Percentiles rank a stretch among this genome's conserved stretches.
phyloP scores from a whole-genome alignment of 768 basidiomycete species.

The Boletus sp. region DNA sequence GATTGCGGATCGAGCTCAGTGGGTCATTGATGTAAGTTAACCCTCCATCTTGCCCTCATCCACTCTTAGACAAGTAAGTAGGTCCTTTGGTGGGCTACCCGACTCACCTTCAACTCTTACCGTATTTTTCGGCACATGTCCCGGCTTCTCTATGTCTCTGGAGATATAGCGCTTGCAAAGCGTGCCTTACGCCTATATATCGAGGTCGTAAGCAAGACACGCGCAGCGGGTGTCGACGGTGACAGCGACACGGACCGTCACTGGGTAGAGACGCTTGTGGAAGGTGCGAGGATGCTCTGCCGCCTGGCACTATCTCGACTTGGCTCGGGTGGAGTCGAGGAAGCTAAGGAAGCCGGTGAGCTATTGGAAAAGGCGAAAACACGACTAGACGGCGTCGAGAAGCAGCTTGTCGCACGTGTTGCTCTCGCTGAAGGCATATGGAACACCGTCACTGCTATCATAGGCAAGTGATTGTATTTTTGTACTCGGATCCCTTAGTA shows the following conservation, averaged over 20 bases:
- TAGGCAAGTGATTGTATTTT: constrained; percentile 45
- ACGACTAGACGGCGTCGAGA: constrained; percentile 48
- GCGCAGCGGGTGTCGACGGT: constrained; percentile 45
- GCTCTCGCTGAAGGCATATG: constrained; percentile 73
- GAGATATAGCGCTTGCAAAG: constrained; percentile 61
- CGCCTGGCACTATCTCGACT: constrained; percentile 41
- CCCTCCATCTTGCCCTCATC: background rate
- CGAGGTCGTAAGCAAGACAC: constrained; percentile 81
- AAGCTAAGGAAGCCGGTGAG: constrained; percentile 59
- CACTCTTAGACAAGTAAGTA: constrained; percentile 29
- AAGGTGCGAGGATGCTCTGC: constrained; percentile 78
- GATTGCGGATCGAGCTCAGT: constrained; percentile 59
- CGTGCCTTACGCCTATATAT: constrained; percentile 80
- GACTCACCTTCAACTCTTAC: constrained; percentile 91
- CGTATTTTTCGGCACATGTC: constrained; percentile 83
- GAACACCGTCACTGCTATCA: constrained; percentile 62
- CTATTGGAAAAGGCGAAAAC: constrained; percentile 60
- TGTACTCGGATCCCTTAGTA: background rate
- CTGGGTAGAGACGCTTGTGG: constrained; percentile 77
- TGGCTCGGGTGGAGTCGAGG: constrained; percentile 46
- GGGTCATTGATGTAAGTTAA: constrained; percentile 75
- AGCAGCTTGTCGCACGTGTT: constrained; percentile 56
- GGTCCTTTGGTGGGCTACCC: constrained; percentile 94
- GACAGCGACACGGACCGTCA: constrained; percentile 63
- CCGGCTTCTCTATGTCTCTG: constrained; percentile 62